These are phyloP conservation scores for Globomyces sp. DNA, from an alignment of 371 early-diverging fungal genomes.

Conservation along the genomic window DNA sequence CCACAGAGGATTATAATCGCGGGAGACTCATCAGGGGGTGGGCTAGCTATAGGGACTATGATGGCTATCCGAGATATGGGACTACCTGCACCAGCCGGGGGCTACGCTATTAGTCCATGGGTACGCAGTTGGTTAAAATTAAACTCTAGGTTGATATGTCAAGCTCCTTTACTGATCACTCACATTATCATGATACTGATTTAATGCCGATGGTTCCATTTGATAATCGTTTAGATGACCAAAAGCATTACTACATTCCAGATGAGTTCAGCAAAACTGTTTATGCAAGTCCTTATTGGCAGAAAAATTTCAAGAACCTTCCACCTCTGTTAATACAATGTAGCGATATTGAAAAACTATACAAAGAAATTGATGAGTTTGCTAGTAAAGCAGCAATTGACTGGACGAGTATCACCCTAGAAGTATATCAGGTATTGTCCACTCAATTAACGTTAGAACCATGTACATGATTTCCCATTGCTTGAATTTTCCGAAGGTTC, in stretches of 20 bases:
- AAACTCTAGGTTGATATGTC: too few relatives aligned
- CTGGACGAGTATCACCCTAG: conserved; percentile 11
- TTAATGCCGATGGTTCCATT: too few relatives aligned
- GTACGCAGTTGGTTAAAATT: conserved; percentile 9
- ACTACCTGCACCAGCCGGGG: conserved; percentile 17
- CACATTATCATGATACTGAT: too few relatives aligned
- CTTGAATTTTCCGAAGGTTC: conserved; percentile 8
- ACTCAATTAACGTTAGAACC: neutral
- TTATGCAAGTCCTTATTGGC: conserved; percentile 13
- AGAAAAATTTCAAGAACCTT: conserved; percentile 21
- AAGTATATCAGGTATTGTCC: neutral
- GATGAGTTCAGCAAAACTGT: neutral
- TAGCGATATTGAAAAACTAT: conserved; percentile 47
- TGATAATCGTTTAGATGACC: neutral
- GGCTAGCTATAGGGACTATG: conserved; percentile 34
- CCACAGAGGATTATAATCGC: conserved; percentile 34
- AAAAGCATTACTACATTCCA: neutral
- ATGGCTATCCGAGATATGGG: conserved; percentile 18
- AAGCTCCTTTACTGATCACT: too few relatives aligned
- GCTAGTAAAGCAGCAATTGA: too few relatives aligned
- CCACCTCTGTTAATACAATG: conserved; percentile 51
- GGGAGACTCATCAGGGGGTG: conserved; percentile 63
- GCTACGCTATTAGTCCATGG: neutral
- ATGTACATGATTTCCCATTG: conserved; percentile 21
- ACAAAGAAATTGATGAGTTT: conserved; percentile 35